Evolutionary conservation across 2,329 filamentous ascomycete genomes (phyloP).

Genomic region (Phoma sp.): DNA sequence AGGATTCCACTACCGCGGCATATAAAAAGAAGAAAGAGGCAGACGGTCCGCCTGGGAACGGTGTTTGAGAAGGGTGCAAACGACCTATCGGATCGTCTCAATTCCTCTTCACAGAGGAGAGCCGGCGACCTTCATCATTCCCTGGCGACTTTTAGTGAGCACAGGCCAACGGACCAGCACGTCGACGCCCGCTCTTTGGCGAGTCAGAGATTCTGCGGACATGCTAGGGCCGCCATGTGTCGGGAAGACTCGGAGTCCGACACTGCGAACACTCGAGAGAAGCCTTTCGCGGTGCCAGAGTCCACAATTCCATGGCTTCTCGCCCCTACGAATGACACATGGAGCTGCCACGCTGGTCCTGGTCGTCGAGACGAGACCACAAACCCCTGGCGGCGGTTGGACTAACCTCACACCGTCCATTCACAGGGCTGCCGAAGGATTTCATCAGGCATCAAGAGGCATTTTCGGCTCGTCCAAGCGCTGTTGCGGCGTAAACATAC

Average conservation of each 20-base stretch:
- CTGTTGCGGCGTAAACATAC: conserved; percentile 13
- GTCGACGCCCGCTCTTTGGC: conserved; percentile 9
- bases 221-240: conserved; percentile 12
- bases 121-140: conserved; percentile 20
- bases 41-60: conserved; percentile 28
- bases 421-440: conserved; percentile 17
- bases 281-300: conserved; percentile 4
- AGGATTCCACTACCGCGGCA: conserved; percentile 37
- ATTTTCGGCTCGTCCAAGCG: conserved; percentile 16
- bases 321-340: conserved; percentile 21
- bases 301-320: conserved; percentile 20
- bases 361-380: conserved; percentile 16
- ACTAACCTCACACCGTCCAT: conserved; percentile 9
- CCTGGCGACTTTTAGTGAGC: conserved; percentile 15
- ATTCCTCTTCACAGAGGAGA: conserved; percentile 14
- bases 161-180: conserved; percentile 7
- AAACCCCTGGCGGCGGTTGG: conserved; percentile 15
- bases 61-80: conserved; percentile 21
- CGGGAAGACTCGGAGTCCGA: conserved; percentile 11
- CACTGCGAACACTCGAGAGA: background rate
- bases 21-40: conserved; percentile 40
- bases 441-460: conserved; percentile 20
- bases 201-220: conserved; percentile 15
- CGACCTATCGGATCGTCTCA: conserved; percentile 38
- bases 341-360: conserved; percentile 6